These are phyloP conservation scores for Begonia fuchsioides DNA, from an alignment of 306 rosid genomes.

Conservation along the genomic window DNA sequence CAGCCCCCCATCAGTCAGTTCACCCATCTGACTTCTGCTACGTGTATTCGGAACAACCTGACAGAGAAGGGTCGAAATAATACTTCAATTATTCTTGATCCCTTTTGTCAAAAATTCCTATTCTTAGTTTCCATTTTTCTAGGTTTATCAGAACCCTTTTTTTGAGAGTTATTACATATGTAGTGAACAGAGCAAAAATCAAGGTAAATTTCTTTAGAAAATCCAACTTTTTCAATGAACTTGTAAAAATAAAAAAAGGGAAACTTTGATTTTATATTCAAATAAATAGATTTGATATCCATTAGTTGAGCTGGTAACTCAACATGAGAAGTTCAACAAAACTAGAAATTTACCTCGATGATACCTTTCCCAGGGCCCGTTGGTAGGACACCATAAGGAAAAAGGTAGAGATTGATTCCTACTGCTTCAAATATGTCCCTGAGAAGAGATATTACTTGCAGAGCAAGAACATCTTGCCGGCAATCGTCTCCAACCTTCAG, in stretches of 20 bases:
- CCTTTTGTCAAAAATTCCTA: too few relatives aligned
- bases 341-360: constrained; percentile 56
- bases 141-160: too few relatives aligned
- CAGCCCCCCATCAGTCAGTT: constrained; percentile 94
- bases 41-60: constrained; percentile 94
- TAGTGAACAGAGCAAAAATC: too few relatives aligned
- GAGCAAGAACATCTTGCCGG: constrained; percentile 98
- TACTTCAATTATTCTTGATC: too few relatives aligned
- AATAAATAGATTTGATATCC: not conserved
- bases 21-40: constrained; percentile 99
- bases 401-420: constrained; percentile 79
- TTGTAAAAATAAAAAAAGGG: too few relatives aligned
- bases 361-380: constrained; percentile 96
- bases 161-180: too few relatives aligned
- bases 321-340: not conserved
- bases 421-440: constrained; percentile 89
- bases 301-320: not conserved
- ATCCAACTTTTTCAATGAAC: too few relatives aligned
- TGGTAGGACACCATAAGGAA: constrained; percentile 94
- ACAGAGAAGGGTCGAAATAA: constrained; percentile 2
- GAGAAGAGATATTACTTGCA: constrained; percentile 91
- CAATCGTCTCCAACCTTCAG: constrained; percentile 97
- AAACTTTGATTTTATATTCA: too few relatives aligned
- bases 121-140: too few relatives aligned
- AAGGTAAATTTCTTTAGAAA: too few relatives aligned